Evolutionary conservation across 305 asterid species (phyloP).

Genomic region (Solanum hybrid): DNA sequence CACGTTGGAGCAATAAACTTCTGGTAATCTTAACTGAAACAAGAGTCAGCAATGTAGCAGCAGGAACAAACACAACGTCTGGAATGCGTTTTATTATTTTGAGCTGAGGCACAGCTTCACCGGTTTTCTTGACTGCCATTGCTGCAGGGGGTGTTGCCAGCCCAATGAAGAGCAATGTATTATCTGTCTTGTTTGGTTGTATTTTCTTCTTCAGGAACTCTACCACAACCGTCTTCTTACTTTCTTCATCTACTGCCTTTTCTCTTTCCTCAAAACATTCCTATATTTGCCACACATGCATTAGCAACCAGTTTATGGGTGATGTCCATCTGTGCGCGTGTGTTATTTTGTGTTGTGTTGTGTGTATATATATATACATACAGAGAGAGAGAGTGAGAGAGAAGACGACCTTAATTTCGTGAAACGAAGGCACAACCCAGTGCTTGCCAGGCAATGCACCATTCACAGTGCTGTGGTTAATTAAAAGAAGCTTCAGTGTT

Average conservation of each 20-base stretch:
- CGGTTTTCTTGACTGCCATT: slow-evolving; percentile 79
- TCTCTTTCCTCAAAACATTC: slow-evolving; percentile 21
- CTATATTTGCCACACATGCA: slow-evolving; percentile 18
- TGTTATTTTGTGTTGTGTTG: neutral
- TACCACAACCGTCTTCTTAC: slow-evolving; percentile 36
- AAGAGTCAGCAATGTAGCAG: slow-evolving; percentile 69
- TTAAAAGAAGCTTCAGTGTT: neutral
- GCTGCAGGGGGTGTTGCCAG: slow-evolving; percentile 75
- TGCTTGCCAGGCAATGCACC: slow-evolving; percentile 85
- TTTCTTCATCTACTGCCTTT: slow-evolving; percentile 14
- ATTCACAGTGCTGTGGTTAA: slow-evolving; percentile 47
- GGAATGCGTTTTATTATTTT: slow-evolving; percentile 61
- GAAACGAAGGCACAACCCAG: slow-evolving; percentile 45
- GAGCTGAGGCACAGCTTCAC: slow-evolving; percentile 77
- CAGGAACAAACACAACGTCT: slow-evolving; percentile 65
- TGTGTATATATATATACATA: neutral
- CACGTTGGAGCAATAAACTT: slow-evolving; percentile 43
- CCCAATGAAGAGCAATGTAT: slow-evolving; percentile 57
- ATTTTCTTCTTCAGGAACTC: slow-evolving; percentile 54
- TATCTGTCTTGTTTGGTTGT: slow-evolving; percentile 50
- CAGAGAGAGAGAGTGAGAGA: slow-evolving; percentile 13
- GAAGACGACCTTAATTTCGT: slow-evolving; percentile 48
- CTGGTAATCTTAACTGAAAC: slow-evolving; percentile 59
- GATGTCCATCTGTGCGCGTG: neutral
- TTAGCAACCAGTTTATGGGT: neutral